Evolutionary conservation across 2,329 filamentous ascomycete species (phyloP).

Genomic region (Penicillium psychrosexuale): DNA sequence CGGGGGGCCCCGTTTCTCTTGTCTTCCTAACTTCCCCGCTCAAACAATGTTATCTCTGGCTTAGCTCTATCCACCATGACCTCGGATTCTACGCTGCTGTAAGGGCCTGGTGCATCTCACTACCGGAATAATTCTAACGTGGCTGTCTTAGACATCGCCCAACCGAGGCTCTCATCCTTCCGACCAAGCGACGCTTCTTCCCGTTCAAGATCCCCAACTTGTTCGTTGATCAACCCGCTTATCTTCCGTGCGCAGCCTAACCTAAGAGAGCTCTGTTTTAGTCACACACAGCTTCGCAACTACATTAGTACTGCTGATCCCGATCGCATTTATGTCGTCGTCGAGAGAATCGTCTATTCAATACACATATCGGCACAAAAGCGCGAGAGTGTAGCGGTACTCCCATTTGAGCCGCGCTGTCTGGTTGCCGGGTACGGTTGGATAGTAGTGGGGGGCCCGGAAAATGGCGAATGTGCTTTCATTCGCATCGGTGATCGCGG

Average conservation of each 20-base stretch:
- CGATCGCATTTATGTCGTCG: constrained; percentile 80
- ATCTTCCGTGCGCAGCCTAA: constrained; percentile 1
- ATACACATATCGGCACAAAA: constrained; percentile 67
- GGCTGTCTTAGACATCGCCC: constrained; percentile 55
- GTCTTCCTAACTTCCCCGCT: constrained; percentile 12
- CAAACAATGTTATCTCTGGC: constrained; percentile 35
- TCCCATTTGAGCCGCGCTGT: constrained; percentile 75
- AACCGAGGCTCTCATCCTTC: constrained; percentile 63
- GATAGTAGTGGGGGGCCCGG: constrained; percentile 81
- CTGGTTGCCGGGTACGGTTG: constrained; percentile 82
- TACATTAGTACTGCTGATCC: constrained; percentile 78
- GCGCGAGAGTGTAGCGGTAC: constrained; percentile 68
- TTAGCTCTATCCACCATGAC: constrained; percentile 39
- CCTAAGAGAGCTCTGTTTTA: constrained; percentile 20
- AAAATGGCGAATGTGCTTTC: constrained; percentile 81
- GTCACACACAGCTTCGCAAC: constrained; percentile 65
- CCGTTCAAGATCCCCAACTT: constrained; percentile 63
- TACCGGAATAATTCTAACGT: background rate
- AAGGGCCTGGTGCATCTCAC: constrained; percentile 17
- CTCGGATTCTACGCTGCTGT: constrained; percentile 42
- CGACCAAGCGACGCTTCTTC: constrained; percentile 63
- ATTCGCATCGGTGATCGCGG: constrained; percentile 57
- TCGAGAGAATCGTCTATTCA: constrained; percentile 68
- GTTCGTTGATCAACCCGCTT: constrained; percentile 44
- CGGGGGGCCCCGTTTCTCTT: constrained; percentile 4